Conservation (phyloP, 371 early-diverging fungal species). For the Mortierella sp. region DNA sequence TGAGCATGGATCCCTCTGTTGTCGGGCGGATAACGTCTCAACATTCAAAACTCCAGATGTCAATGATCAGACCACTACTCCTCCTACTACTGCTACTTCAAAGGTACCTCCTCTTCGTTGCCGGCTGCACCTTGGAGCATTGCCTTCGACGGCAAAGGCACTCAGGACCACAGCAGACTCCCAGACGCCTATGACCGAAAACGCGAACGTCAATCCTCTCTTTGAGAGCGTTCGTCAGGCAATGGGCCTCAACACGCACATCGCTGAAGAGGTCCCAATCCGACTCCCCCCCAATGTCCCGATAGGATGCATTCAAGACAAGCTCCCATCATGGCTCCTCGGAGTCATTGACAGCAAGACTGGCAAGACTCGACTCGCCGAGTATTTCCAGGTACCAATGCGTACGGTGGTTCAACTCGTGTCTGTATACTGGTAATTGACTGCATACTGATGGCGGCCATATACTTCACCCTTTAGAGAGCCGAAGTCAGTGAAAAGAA, state of each 20-base stretch:
- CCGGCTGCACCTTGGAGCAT: slow-evolving; percentile 54
- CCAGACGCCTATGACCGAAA: slow-evolving; percentile 50
- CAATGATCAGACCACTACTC: neutral
- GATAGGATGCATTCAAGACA: slow-evolving; percentile 15
- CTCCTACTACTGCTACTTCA: neutral
- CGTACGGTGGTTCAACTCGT: too few relatives aligned
- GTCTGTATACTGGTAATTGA: too few relatives aligned
- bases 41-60: neutral
- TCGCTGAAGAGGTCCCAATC: slow-evolving; percentile 50
- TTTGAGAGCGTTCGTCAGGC: slow-evolving; percentile 52
- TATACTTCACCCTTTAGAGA: slow-evolving; percentile 55
- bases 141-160: slow-evolving; percentile 29
- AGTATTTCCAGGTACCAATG: slow-evolving; percentile 51
- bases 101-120: slow-evolving; percentile 10
- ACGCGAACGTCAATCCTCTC: slow-evolving; percentile 44
- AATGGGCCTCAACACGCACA: slow-evolving; percentile 50
- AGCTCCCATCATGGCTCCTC: slow-evolving; percentile 34
- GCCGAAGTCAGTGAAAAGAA: slow-evolving; percentile 68
- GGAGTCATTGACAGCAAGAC: slow-evolving; percentile 9
- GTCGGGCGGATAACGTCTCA: slow-evolving; percentile 2
- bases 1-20: slow-evolving; percentile 21
- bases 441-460: too few relatives aligned
- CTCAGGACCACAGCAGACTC: slow-evolving; percentile 8
- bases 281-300: slow-evolving; percentile 32
- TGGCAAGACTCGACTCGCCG: slow-evolving; percentile 36